Conservation (phyloP, 768 basidiomycete species). For the Daedaleopsis sinensis region DNA sequence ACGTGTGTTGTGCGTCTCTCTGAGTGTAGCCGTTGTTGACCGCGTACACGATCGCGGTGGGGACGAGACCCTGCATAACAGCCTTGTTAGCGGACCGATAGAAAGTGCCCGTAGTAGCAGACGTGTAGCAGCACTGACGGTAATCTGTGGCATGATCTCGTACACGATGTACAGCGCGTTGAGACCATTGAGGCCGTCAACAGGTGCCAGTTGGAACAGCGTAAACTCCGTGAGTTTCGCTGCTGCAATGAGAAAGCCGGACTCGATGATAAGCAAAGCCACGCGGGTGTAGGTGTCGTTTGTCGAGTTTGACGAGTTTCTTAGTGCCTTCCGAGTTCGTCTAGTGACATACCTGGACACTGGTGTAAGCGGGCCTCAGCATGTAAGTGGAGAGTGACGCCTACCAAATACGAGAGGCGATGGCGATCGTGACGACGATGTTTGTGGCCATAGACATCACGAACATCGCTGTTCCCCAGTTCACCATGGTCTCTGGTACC, state of each 20-base stretch:
- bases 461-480: constrained; percentile 11
- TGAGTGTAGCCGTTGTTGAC: constrained; percentile 11
- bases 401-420: constrained; percentile 16
- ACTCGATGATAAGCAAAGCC: constrained; percentile 14
- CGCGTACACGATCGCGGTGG: constrained; percentile 6
- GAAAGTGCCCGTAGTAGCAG: too few relatives aligned
- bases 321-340: background rate
- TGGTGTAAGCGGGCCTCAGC: too few relatives aligned
- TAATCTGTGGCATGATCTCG: constrained; percentile 20
- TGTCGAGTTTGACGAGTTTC: background rate
- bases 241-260: constrained; percentile 10
- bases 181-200: constrained; percentile 1
- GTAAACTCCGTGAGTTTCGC: constrained; percentile 16
- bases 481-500: background rate
- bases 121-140: background rate
- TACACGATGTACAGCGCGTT: constrained; percentile 18
- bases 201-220: constrained; percentile 10
- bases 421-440: constrained; percentile 10
- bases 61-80: constrained; percentile 5
- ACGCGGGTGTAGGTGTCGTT: constrained; percentile 5
- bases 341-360: background rate
- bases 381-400: background rate
- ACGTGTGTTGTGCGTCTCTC: background rate
- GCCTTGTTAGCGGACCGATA: too few relatives aligned
- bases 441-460: constrained; percentile 13